Evolutionary conservation across 345 rosid species (phyloP), one percentile per base, ranked within the genome.

Genomic region (Rhodamnia rubescens): DNA sequence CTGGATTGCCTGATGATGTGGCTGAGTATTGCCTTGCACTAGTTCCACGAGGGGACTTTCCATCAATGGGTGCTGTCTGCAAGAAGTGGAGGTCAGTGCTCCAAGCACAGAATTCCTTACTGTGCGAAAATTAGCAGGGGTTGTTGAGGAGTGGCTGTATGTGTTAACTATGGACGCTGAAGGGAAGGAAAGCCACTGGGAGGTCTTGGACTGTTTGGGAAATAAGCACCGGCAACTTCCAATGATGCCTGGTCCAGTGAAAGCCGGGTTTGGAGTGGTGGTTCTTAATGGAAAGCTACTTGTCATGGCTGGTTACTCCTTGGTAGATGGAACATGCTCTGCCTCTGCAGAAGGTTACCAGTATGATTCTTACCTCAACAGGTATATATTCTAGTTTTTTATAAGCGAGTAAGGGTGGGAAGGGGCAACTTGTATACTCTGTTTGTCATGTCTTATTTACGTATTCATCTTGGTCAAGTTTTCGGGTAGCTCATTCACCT

Each of bases 1-100:
- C 98, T 0, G 99, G 99, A 84, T 90, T 97, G 85, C 91, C 99
- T 20, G 98, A 96, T 92, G 99, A 97, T 53, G 99, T 97, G 74
- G 94, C 99, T 14, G 93, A 93, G 86, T 89, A 86, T 50, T 95
- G 98, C 87, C 91, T 97, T 24, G 97, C 99, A 14, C 97, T 96
- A 53, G 96, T 96, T 89, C 98, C 99, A 57, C 95, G 96, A 74
- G 86, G 91, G 24, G 59, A 87, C 87, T 92, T 96, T 88, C 97
- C 96, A 51, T 87, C 98, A 52, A 92, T 96, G 97, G 99, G 97
- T 42, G 88, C 93, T 85, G 98, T 97, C 54, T 93, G 93, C 89
- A 97, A 90, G 95, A 95, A 92, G 87, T 97, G 99, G 99, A 93
- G 99, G 87, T 91, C 92, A 10, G 92, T 92, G 91, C 91, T 97